Percentiles rank a stretch among this genome's conserved stretches.
Conservation (phyloP, 345 rosid species). For the Heritiera littoralis region DNA sequence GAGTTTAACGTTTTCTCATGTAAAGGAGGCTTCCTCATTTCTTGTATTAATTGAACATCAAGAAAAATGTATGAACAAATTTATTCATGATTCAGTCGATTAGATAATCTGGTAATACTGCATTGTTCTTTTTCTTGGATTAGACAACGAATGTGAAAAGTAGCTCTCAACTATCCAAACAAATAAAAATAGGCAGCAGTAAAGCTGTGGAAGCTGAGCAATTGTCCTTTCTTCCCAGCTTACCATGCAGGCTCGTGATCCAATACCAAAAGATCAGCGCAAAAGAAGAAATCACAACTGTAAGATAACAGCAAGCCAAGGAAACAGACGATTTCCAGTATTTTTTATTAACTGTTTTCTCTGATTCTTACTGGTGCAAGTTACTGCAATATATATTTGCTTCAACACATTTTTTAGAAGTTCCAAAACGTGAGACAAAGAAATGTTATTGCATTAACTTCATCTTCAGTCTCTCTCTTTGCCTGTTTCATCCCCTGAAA, state of each 20-base stretch:
- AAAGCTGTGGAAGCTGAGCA: slow-evolving; percentile 10
- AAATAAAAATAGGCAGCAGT: not conserved
- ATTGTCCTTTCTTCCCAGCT: slow-evolving; percentile 9
- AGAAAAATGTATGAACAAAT: not conserved
- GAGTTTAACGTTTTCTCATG: not conserved
- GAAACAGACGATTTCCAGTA: not conserved
- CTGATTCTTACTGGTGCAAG: not conserved
- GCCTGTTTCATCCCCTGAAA: not conserved
- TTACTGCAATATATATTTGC: not conserved
- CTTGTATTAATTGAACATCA: too few species aligned
- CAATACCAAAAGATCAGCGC: not conserved
- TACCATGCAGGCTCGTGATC: slow-evolving; percentile 2
- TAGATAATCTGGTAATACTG: too few species aligned
- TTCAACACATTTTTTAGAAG: not conserved
- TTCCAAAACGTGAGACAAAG: not conserved
- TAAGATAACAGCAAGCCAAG: not conserved
- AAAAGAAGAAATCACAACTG: not conserved
- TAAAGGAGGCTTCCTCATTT: not conserved
- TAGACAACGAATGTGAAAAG: not conserved
- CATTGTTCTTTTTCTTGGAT: not conserved
- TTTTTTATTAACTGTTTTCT: not conserved
- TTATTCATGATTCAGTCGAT: too few species aligned
- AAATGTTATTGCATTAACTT: not conserved
- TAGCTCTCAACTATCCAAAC: not conserved
- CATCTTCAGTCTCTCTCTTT: not conserved